A percentile compares a stretch with the other conserved stretches of the same genome.
phyloP scores from a whole-genome alignment of 1,284 basidiomycete species.

The Apiotrichum siamense region DNA sequence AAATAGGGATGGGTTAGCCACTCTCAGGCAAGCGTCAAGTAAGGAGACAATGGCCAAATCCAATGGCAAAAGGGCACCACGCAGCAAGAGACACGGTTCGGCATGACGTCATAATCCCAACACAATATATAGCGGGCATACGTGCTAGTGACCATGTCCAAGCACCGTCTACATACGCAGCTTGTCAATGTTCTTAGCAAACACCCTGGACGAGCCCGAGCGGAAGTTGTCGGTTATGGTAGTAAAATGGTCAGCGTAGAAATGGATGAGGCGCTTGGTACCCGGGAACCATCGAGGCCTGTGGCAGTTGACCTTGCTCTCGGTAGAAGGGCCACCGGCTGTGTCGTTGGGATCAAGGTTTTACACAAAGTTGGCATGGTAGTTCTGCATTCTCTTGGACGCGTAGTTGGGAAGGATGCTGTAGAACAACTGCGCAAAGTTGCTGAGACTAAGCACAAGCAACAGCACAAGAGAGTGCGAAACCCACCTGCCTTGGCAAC shows the following conservation, averaged over 20 bases:
- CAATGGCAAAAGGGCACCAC: too few species aligned
- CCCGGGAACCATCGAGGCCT: conserved; percentile 10
- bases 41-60: too few species aligned
- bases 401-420: conserved; percentile 17
- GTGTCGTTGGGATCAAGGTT: conserved; percentile 18
- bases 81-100: too few species aligned
- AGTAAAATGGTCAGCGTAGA: conserved; percentile 4
- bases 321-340: conserved; percentile 4
- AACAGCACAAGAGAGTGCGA: too few species aligned
- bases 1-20: too few species aligned
- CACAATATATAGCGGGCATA: too few species aligned
- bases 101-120: too few species aligned
- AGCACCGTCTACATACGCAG: conserved; percentile 4
- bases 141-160: too few species aligned
- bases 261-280: conserved; percentile 7
- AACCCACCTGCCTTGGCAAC: conserved; percentile 17
- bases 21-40: too few species aligned
- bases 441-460: too few species aligned
- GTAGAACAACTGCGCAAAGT: conserved; percentile 17
- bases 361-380: conserved; percentile 20
- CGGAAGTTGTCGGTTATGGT: conserved; percentile 10
- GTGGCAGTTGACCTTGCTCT: conserved; percentile 4
- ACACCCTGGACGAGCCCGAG: not conserved
- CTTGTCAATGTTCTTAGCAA: not conserved
- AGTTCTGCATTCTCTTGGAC: conserved; percentile 8